phyloP scores from a whole-genome alignment of 164 flowering plant species.

The Brasenia schreberi region DNA sequence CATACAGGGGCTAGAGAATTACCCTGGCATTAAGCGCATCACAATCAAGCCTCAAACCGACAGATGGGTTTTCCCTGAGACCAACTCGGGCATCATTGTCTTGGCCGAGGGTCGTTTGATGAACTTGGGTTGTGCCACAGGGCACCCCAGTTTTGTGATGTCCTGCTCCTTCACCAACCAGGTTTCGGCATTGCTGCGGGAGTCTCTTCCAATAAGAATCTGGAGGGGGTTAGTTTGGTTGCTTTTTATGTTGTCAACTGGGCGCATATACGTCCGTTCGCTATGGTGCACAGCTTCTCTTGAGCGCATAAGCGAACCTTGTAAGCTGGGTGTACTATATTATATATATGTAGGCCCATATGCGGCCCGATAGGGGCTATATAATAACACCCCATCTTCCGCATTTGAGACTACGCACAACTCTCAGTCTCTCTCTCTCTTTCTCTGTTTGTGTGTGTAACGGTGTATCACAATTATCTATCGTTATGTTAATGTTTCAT shows the following conservation, averaged over 20 bases:
- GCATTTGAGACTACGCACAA: no score
- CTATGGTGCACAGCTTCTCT: no score
- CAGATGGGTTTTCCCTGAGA: conserved; percentile 18
- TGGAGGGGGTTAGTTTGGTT: not conserved
- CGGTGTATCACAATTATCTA: no score
- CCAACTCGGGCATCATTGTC: conserved; percentile 13
- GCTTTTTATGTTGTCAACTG: not conserved
- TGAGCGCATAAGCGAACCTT: no score
- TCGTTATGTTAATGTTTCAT: no score
- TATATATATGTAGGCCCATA: no score
- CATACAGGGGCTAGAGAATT: conserved; percentile 12
- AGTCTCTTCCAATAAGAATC: not conserved
- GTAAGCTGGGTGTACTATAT: no score
- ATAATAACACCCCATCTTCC: no score
- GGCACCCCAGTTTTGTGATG: conserved; percentile 22
- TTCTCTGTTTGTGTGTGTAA: no score
- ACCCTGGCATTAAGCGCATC: conserved; percentile 16
- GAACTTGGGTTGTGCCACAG: conserved; percentile 21
- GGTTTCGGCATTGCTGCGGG: not conserved
- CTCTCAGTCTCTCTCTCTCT: no score
- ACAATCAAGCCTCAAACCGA: conserved; percentile 20
- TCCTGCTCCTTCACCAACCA: conserved; percentile 22
- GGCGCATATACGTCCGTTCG: no score
- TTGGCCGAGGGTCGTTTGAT: conserved; percentile 18
- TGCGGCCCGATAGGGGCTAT: no score